A percentile compares a stretch with the other conserved stretches of the same genome.
Conservation (phyloP, 1,284 basidiomycete species). For the Peniophora sp. region DNA sequence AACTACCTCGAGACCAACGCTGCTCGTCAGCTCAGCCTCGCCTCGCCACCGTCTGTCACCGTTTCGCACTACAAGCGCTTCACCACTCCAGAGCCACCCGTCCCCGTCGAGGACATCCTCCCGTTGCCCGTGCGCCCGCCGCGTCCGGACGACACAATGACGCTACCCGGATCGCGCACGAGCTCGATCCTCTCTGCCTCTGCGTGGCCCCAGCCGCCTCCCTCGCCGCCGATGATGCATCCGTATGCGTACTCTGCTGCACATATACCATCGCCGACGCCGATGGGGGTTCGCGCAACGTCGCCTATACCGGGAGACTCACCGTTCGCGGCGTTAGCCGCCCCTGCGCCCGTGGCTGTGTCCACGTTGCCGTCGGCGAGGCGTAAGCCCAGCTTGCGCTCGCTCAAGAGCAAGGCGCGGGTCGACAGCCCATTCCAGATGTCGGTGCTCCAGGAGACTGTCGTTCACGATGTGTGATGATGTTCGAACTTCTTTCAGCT, state of each 20-base stretch:
- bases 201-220: slow-evolving; percentile 23
- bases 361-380: too few species aligned
- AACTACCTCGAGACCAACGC: slow-evolving; percentile 31
- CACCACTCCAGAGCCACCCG: background rate
- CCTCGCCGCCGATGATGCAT: slow-evolving; percentile 13
- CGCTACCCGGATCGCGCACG: slow-evolving; percentile 5
- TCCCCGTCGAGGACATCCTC: background rate
- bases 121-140: slow-evolving; percentile 1
- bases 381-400: too few species aligned
- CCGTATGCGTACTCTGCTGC: slow-evolving; percentile 1
- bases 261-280: too few species aligned
- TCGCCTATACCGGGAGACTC: too few species aligned
- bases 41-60: slow-evolving; percentile 8
- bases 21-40: slow-evolving; percentile 11
- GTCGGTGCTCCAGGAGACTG: too few species aligned
- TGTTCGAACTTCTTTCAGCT: too few species aligned
- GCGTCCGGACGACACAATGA: slow-evolving; percentile 1
- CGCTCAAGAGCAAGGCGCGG: too few species aligned
- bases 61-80: background rate
- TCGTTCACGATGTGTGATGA: too few species aligned
- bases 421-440: too few species aligned
- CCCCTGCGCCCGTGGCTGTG: too few species aligned
- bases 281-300: too few species aligned
- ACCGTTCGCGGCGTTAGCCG: too few species aligned
- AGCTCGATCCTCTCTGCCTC: slow-evolving; percentile 18